Conservation (phyloP, 129 eudicot species). For the Erigeron canadensis region DNA sequence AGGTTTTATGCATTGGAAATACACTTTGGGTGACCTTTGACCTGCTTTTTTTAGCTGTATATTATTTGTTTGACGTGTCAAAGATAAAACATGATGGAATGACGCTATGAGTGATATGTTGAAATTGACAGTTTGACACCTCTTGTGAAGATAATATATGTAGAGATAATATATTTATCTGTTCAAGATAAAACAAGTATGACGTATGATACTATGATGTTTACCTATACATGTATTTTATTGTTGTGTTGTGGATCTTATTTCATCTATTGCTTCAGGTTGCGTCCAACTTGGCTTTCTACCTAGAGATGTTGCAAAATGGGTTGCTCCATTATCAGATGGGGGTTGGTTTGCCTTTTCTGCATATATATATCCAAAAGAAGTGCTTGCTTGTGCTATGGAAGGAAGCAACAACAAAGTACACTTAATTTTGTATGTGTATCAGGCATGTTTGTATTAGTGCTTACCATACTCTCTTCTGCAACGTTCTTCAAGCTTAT, state of each 20-base stretch:
- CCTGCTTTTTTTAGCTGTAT: too few species aligned
- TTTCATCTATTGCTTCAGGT: conserved; percentile 36
- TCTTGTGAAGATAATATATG: not conserved
- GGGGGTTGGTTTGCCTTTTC: conserved; percentile 65
- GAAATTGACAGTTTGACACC: too few species aligned
- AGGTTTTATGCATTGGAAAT: too few species aligned
- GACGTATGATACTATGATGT: not conserved
- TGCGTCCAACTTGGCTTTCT: conserved; percentile 81
- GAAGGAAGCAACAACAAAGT: conserved; percentile 78
- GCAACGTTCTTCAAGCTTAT: not conserved
- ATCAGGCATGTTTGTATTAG: conserved; percentile 51
- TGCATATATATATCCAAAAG: conserved; percentile 63
- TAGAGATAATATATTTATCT: not conserved
- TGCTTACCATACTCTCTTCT: not conserved
- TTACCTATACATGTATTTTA: too few species aligned
- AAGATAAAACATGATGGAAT: too few species aligned
- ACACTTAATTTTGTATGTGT: conserved; percentile 60
- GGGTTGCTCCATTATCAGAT: conserved; percentile 85
- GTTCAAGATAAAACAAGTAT: not conserved
- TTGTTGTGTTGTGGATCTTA: not conserved
- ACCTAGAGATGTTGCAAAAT: conserved; percentile 74
- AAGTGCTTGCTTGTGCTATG: conserved; percentile 84
- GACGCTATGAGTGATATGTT: too few species aligned
- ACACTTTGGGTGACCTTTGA: too few species aligned
- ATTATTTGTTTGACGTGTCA: too few species aligned